Base-by-base conservation (phyloP, 2,329 filamentous ascomycete species). In the Fusarium setosum region DNA sequence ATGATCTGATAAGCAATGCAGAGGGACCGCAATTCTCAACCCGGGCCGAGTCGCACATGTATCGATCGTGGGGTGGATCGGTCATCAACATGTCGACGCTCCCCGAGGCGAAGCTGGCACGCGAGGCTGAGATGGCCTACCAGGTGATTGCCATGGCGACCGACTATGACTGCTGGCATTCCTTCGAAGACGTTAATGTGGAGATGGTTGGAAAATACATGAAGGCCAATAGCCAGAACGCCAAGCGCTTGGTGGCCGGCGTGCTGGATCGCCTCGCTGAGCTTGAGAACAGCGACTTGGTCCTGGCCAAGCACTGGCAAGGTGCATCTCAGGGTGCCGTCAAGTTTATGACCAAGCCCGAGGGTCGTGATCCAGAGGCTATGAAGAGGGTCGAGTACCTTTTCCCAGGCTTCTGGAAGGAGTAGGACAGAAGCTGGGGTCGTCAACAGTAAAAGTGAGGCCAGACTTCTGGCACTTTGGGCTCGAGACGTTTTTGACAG, bases 141-240 rank as follows among this genome's bases (percentile, higher is more conserved):
- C 94, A 97, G 83, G 96, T 97, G 88, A 97, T 99, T 74, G 97
- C 95, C 85, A 99, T 99, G 96, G 93, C 93, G 31, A 99, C 96
- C 24, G 96, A 99, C 83, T 99, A 99, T 79, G 96, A 99, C 83
- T 98, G 95, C 88, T 99, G 96, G 96, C 92, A 94, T 76, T 89
- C 87, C 18, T 87, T 86, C 47, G 91, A 89, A 58, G 92, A 92
- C 67, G 96, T 99, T 64, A 94, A 94, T 63, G 96, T 99, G 20
- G 92, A 94, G 79, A 97, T 98, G 92, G 96, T 99, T 56, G 93
- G 97, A 89, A 91, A 89, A 62, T 93, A 97, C 80, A 99, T 99
- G 96, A 91, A 92, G 76, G 91, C 93, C 69, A 99, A 99, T 80
- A 86, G 92, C 51, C 85, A 90, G 75, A 99, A 98, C 74, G 96